Evolutionary conservation across 139 green algal genomes (phyloP), one percentile per base, ranked within the genome.

Genomic region (Gonium pectorale): DNA sequence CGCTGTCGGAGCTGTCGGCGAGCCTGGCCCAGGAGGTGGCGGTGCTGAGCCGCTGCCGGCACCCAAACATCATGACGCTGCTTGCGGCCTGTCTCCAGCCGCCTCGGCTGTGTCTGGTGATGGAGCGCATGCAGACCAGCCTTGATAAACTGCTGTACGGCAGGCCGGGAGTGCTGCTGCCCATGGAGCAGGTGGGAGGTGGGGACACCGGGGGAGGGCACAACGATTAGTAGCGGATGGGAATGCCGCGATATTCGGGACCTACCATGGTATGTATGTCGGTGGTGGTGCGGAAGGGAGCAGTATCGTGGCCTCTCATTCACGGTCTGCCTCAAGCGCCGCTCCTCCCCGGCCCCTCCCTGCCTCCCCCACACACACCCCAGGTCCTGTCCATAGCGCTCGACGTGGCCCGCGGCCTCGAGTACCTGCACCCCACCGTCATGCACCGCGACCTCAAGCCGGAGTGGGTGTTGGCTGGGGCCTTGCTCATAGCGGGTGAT

Each of bases 381-480:
- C 51, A 80, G 71, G 71, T 80, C 33, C 71, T 80, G 21, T 51
- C 67, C 52, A 80, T 80, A 51, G 71, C 27, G 8, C 19, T 69
- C 2, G 54, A 81, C 54, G 35, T 81, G 15, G 73, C 73, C 22
- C 35, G 38, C 37, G 73, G 37, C 26, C 73, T 81, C 17, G 33
- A 37, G 26, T 81, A 59, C 73, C 54, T 81, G 13, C 73, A 81
- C 54, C 73, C 73, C 35, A 81, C 73, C 54, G 56, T 81, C 73
- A 17, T 81, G 37, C 73, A 81, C 73, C 37, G 73, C 3, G n/a
- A n/a, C n/a, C n/a, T n/a, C n/a, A n/a, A n/a, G n/a, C n/a, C n/a
- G n/a, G n/a, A n/a, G n/a, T n/a, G n/a, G n/a, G n/a, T n/a, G n/a
- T n/a, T n/a, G n/a, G n/a, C n/a, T n/a, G n/a, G n/a, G n/a, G n/a